These are phyloP conservation scores for Rhytidiadelphus loreus DNA, from an alignment of 225 moss, liverwort and hornwort species.

Conservation along the genomic window DNA sequence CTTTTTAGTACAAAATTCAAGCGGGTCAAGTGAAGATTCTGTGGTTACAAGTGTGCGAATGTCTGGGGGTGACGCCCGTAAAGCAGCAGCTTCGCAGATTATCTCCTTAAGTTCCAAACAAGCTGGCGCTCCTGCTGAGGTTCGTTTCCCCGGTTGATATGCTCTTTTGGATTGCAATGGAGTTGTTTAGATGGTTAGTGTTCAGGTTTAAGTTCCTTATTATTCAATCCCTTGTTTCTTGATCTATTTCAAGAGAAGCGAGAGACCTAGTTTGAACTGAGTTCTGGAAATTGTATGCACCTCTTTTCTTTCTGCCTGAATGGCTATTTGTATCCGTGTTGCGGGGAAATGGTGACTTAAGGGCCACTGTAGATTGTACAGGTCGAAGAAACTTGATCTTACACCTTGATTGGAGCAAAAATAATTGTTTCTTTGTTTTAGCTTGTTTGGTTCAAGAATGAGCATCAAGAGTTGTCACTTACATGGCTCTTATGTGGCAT, in stretches of 20 bases:
- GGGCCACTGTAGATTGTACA: neutral
- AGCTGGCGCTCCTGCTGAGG: slow-evolving; percentile 6
- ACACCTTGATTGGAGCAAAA: neutral
- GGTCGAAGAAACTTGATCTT: neutral
- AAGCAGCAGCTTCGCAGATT: neutral
- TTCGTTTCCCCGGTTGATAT: neutral
- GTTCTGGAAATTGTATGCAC: neutral
- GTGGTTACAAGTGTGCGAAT: slow-evolving; percentile 1
- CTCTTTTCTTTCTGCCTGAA: neutral
- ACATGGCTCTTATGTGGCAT: neutral
- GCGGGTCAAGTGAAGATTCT: slow-evolving; percentile 4
- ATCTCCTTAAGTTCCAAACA: neutral
- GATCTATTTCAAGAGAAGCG: neutral
- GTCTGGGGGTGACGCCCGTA: neutral
- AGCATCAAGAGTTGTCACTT: neutral
- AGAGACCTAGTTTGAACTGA: neutral
- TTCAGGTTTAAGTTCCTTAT: neutral
- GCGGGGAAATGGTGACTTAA: neutral
- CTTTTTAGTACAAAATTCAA: neutral
- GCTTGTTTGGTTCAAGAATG: neutral
- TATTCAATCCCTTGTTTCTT: neutral
- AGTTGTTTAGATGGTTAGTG: neutral
- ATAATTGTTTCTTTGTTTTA: too few species aligned
- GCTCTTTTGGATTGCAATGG: neutral
- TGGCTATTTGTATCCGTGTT: neutral